Conservation (phyloP, 2,329 filamentous ascomycete species). For the Neopestalotiopsis clavispora region DNA sequence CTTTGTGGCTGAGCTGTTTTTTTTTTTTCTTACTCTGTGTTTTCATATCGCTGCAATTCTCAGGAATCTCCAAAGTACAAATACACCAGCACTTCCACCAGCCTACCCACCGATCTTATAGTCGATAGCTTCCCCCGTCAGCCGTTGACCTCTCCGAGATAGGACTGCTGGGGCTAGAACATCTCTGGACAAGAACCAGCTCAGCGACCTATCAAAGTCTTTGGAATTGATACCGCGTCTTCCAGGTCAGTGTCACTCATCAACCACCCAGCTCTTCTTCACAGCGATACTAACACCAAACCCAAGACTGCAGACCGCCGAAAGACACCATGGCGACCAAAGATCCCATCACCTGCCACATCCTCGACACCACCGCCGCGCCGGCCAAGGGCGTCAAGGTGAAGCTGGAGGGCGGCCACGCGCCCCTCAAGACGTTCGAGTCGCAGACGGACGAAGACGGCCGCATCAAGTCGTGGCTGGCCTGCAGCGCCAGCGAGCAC, state of each 20-base stretch:
- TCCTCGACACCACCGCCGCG: conserved; percentile 79
- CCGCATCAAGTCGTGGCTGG: conserved; percentile 72
- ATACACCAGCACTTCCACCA: not conserved
- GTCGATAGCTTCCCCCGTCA: not conserved
- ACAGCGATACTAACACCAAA: not conserved
- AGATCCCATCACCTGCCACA: conserved; percentile 82
- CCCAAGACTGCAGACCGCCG: not conserved
- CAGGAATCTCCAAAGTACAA: conserved; percentile 2
- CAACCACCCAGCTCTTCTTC: not conserved
- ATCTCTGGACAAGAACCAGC: not conserved
- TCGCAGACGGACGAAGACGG: conserved; percentile 78
- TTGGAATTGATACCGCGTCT: not conserved
- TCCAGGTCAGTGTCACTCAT: not conserved
- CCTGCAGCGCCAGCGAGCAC: conserved; percentile 52
- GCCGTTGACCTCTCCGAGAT: not conserved
- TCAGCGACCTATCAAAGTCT: no score
- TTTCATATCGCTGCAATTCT: not conserved
- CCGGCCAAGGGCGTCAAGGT: conserved; percentile 72
- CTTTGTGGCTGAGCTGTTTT: conserved; percentile 1
- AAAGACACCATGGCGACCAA: conserved; percentile 41
- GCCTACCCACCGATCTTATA: not conserved
- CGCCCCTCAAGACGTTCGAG: conserved; percentile 58
- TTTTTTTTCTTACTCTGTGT: no score
- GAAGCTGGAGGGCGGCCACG: conserved; percentile 55
- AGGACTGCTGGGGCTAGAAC: not conserved